Evolutionary conservation across 1,284 basidiomycete genomes (phyloP).

Genomic region (Puccinia novopanici): DNA sequence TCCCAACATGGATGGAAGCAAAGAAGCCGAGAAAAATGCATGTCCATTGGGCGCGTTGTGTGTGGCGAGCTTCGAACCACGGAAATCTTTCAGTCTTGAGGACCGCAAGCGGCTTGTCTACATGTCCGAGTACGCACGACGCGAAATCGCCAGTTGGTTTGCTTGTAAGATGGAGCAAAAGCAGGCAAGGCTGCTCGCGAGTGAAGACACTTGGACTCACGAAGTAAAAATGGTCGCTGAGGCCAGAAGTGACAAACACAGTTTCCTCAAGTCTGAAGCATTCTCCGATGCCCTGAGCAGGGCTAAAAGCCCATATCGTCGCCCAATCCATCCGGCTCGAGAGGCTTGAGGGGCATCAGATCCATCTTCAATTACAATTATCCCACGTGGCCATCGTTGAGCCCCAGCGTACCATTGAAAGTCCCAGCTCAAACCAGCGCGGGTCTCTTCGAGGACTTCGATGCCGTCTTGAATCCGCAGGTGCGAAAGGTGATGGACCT

Average conservation of each 20-base stretch:
- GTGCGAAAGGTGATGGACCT: slow-evolving; percentile 42
- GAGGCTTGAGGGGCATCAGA: slow-evolving; percentile 1
- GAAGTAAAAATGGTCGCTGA: slow-evolving; percentile 11
- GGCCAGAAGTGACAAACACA: neutral
- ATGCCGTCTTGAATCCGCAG: slow-evolving; percentile 20
- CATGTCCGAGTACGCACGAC: slow-evolving; percentile 43
- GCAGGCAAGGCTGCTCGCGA: slow-evolving; percentile 1
- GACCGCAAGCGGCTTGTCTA: slow-evolving; percentile 41
- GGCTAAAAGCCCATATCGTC: neutral
- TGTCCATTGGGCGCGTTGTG: slow-evolving; percentile 42
- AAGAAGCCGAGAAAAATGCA: slow-evolving; percentile 30
- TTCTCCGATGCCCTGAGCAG: neutral
- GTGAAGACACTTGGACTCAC: slow-evolving; percentile 26
- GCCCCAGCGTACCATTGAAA: neutral
- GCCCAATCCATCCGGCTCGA: slow-evolving; percentile 6
- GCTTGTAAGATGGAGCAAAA: slow-evolving; percentile 25
- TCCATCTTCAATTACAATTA: neutral
- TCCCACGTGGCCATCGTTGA: neutral
- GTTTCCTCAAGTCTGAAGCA: neutral
- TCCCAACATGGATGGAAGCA: slow-evolving; percentile 27
- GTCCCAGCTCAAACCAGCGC: neutral
- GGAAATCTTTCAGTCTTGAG: slow-evolving; percentile 37
- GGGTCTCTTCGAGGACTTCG: slow-evolving; percentile 30
- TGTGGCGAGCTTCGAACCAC: slow-evolving; percentile 26
- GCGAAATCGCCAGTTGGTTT: slow-evolving; percentile 46